A percentile compares a stretch with the other conserved stretches of the same genome.
Evolutionary conservation across 345 rosid species (phyloP).

Genomic region (Euphorbia tirucalli): DNA sequence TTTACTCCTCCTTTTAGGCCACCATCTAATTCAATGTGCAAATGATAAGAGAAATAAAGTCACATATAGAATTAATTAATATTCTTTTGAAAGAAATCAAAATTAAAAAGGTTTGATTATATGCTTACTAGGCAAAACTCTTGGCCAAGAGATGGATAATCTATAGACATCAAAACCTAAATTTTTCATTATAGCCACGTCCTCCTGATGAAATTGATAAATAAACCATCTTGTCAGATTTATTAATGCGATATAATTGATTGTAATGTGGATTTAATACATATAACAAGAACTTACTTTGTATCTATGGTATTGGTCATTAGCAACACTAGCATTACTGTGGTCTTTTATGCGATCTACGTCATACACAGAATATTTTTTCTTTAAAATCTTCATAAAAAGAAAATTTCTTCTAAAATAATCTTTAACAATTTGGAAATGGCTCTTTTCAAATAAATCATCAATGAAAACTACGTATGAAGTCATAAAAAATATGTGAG

Average conservation of each 20-base stretch:
- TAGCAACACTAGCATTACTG: neutral
- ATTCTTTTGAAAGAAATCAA: neutral
- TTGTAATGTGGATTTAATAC: neutral
- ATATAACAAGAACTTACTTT: neutral
- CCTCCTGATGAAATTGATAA: neutral
- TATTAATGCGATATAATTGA: neutral
- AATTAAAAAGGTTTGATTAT: neutral
- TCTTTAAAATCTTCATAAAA: too few species aligned
- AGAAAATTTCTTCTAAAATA: too few species aligned
- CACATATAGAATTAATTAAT: neutral
- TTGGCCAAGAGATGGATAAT: neutral
- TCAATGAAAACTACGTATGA: too few species aligned
- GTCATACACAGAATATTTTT: neutral
- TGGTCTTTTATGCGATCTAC: neutral
- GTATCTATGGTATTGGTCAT: neutral
- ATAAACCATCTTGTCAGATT: neutral
- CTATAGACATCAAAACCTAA: neutral
- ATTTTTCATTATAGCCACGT: neutral
- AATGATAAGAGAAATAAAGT: neutral
- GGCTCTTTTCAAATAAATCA: too few species aligned
- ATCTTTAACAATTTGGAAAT: too few species aligned
- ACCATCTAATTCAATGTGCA: conserved; percentile 12
- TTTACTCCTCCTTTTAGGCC: conserved; percentile 11
- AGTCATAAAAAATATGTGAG: neutral
- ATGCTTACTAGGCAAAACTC: conserved; percentile 4